A percentile compares a stretch with the other conserved stretches of the same genome.
phyloP scores from a whole-genome alignment of 2,329 filamentous ascomycete genomes.

The Emergomyces pasteurianus region DNA sequence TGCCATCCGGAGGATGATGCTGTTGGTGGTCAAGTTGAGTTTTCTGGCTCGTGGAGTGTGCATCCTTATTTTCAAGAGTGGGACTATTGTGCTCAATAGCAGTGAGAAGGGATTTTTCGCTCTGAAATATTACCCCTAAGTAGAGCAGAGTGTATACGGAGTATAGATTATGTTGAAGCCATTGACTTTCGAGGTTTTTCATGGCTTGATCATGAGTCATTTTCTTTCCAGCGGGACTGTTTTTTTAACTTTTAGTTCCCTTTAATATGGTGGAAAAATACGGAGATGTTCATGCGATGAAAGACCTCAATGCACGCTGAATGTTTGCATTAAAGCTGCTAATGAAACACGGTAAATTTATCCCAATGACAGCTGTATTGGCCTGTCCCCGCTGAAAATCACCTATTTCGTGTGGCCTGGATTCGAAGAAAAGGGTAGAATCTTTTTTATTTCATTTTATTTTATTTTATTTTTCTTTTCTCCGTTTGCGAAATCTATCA shows the following conservation, averaged over 20 bases:
- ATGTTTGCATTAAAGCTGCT: too few relatives aligned
- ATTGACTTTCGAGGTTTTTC: background rate
- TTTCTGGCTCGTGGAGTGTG: constrained; percentile 38
- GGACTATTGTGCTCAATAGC: constrained; percentile 41
- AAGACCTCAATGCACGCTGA: too few relatives aligned
- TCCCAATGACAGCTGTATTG: background rate
- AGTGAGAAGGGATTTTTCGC: constrained; percentile 42
- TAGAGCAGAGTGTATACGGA: background rate
- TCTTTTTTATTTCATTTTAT: too few relatives aligned
- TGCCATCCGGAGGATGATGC: constrained; percentile 41
- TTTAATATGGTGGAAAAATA: background rate
- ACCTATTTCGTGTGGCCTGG: background rate
- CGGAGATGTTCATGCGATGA: background rate
- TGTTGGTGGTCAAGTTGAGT: constrained; percentile 29
- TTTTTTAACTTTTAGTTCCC: background rate
- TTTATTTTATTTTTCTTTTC: too few relatives aligned
- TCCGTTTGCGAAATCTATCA: too few relatives aligned
- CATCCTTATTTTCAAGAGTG: constrained; percentile 40
- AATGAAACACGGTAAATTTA: background rate
- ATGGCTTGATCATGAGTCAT: background rate
- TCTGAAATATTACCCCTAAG: constrained; percentile 26
- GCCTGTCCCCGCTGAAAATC: background rate
- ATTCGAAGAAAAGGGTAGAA: background rate
- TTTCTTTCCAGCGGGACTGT: background rate
- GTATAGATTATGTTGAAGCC: background rate